These are phyloP conservation scores for Eucalyptus polybractea DNA, from an alignment of 345 rosid genomes.

Conservation along the genomic window DNA sequence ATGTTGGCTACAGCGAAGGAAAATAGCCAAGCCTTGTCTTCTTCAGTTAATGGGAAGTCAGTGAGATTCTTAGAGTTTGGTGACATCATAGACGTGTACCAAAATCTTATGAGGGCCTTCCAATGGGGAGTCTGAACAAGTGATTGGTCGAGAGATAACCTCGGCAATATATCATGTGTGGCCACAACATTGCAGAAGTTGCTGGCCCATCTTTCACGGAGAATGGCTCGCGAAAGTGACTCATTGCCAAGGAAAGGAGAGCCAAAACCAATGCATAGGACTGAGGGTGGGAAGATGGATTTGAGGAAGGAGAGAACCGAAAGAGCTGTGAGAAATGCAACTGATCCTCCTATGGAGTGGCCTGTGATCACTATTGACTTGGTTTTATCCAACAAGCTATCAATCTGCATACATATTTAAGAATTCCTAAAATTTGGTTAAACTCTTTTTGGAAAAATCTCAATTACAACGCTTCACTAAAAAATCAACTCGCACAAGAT, in stretches of 20 bases:
- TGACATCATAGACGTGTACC: constrained; percentile 15
- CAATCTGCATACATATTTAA: constrained; percentile 18
- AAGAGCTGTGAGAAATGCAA: constrained; percentile 57
- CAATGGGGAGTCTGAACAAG: constrained; percentile 1
- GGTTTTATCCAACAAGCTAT: constrained; percentile 5
- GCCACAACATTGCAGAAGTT: constrained; percentile 69
- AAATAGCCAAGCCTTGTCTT: constrained; percentile 1
- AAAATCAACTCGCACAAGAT: not conserved
- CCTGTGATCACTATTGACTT: constrained; percentile 63
- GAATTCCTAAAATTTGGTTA: not conserved
- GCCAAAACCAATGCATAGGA: constrained; percentile 78
- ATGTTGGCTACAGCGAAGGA: not conserved
- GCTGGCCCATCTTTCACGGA: constrained; percentile 52
- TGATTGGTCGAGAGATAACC: constrained; percentile 29
- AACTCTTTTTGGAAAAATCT: not conserved
- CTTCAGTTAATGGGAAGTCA: not conserved
- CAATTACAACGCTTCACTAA: not conserved
- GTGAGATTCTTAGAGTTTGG: not conserved
- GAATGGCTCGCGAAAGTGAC: constrained; percentile 46
- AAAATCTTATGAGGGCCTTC: constrained; percentile 8
- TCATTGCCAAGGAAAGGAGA: constrained; percentile 72
- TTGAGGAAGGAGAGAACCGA: constrained; percentile 51
- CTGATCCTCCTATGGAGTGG: constrained; percentile 63
- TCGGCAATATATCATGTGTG: constrained; percentile 43
- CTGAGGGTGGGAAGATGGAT: constrained; percentile 7